phyloP scores from a whole-genome alignment of 441 rosid species.

The Codiaeum variegatum region DNA sequence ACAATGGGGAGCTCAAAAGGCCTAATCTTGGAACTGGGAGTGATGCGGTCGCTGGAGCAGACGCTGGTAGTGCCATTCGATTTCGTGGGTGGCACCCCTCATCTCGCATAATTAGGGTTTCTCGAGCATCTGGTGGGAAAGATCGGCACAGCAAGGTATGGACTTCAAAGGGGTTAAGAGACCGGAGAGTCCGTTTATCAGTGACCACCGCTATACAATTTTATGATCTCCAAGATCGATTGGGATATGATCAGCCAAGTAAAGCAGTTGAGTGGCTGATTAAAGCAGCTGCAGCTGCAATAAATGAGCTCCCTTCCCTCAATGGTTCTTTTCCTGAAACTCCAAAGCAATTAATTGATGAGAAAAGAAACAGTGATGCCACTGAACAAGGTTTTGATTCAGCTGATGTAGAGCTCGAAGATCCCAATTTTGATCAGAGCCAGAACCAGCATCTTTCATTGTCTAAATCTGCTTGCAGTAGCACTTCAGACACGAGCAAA shows the following conservation, averaged over 20 bases:
- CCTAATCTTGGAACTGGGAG: slow-evolving; percentile 23
- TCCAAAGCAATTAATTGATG: slow-evolving; percentile 54
- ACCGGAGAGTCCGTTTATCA: slow-evolving; percentile 83
- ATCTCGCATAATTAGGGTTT: slow-evolving; percentile 88
- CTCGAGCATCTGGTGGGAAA: slow-evolving; percentile 94
- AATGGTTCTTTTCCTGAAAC: slow-evolving; percentile 58
- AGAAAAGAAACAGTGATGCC: slow-evolving; percentile 39
- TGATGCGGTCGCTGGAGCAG: slow-evolving; percentile 17
- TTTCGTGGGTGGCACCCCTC: slow-evolving; percentile 66
- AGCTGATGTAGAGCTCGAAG: slow-evolving; percentile 46
- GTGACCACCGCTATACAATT: slow-evolving; percentile 90
- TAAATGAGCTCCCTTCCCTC: slow-evolving; percentile 78
- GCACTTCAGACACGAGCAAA: slow-evolving; percentile 89
- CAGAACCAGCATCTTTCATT: slow-evolving; percentile 54
- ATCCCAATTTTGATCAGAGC: slow-evolving; percentile 37
- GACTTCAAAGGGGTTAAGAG: slow-evolving; percentile 87
- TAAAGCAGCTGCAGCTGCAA: slow-evolving; percentile 74
- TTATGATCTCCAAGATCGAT: slow-evolving; percentile 86
- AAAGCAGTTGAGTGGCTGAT: slow-evolving; percentile 95
- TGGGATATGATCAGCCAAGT: slow-evolving; percentile 94
- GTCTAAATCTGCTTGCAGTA: slow-evolving; percentile 88
- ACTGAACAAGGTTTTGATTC: slow-evolving; percentile 49
- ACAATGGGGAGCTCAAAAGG: slow-evolving; percentile 50
- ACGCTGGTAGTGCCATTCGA: slow-evolving; percentile 25
- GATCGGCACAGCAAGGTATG: slow-evolving; percentile 95